Percentiles rank a stretch among this genome's conserved stretches.
These are phyloP conservation scores for Colletotrichum sp. DNA, from an alignment of 2,329 filamentous ascomycete genomes.

Conservation along the genomic window DNA sequence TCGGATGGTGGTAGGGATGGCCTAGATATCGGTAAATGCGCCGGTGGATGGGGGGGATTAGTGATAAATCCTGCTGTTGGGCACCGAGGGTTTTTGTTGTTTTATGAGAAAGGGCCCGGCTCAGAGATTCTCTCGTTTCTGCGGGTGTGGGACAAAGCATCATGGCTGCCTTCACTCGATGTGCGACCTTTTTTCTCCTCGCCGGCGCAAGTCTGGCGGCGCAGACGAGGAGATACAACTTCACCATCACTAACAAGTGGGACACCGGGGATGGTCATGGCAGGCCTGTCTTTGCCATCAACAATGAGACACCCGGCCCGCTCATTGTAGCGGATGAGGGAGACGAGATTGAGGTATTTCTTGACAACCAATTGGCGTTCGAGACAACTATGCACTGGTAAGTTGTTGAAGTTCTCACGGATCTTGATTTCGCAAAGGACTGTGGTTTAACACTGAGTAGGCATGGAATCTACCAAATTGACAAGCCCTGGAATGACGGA, in stretches of 20 bases:
- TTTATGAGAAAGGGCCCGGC: neutral
- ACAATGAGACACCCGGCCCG: conserved; percentile 8
- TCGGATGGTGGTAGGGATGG: neutral
- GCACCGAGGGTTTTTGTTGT: neutral
- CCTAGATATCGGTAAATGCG: neutral
- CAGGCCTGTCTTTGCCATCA: conserved; percentile 12
- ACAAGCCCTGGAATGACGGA: conserved; percentile 15
- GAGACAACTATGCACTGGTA: conserved; percentile 18
- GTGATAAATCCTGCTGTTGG: neutral
- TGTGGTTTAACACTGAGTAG: neutral
- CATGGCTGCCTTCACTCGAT: neutral
- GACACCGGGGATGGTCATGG: conserved; percentile 4
- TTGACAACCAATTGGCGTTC: conserved; percentile 13
- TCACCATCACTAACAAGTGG: conserved; percentile 16
- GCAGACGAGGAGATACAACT: conserved; percentile 9
- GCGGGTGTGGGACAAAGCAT: neutral
- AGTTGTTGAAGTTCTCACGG: neutral
- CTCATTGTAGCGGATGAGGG: conserved; percentile 17
- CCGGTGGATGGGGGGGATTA: neutral
- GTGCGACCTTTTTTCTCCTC: neutral
- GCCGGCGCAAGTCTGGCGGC: conserved; percentile 1
- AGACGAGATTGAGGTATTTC: conserved; percentile 13
- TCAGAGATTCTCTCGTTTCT: neutral
- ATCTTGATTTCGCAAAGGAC: neutral
- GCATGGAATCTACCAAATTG: conserved; percentile 14